A percentile compares a stretch with the other conserved stretches of the same genome.
These are phyloP conservation scores for Tolypocladium paradoxum DNA, from an alignment of 2,329 filamentous ascomycete species.

Conservation along the genomic window DNA sequence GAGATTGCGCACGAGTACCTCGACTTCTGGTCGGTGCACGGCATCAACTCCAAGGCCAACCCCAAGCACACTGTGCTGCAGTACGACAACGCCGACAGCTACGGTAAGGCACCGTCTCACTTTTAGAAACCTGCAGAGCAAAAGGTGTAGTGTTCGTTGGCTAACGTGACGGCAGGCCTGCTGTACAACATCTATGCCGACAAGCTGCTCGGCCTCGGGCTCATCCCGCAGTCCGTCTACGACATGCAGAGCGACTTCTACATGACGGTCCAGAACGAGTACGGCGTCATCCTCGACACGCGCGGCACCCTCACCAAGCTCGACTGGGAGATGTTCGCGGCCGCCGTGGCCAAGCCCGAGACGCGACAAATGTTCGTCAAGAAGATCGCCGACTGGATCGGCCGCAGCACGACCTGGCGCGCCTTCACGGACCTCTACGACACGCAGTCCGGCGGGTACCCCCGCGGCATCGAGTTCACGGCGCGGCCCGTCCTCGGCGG, in stretches of 20 bases:
- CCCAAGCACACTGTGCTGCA: conserved; percentile 63
- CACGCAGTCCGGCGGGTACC: conserved; percentile 55
- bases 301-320: conserved; percentile 75
- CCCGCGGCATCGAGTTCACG: conserved; percentile 57
- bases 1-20: conserved; percentile 59
- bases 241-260: conserved; percentile 71
- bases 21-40: conserved; percentile 58
- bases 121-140: no score
- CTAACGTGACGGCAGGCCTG: conserved; percentile 7
- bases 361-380: conserved; percentile 57
- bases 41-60: conserved; percentile 53
- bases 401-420: conserved; percentile 57
- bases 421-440: conserved; percentile 72
- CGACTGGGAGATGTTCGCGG: conserved; percentile 80
- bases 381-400: conserved; percentile 62
- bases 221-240: conserved; percentile 68
- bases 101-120: conserved; percentile 21
- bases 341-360: conserved; percentile 55
- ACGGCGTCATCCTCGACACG: conserved; percentile 73
- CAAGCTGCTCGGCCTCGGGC: conserved; percentile 62
- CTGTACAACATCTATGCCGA: conserved; percentile 82
- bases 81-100: conserved; percentile 54
- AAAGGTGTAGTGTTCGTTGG: no score
- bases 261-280: conserved; percentile 56
- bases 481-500: conserved; percentile 72